Conservation (phyloP, 2,329 filamentous ascomycete species). For the Metarhizium robertsii region DNA sequence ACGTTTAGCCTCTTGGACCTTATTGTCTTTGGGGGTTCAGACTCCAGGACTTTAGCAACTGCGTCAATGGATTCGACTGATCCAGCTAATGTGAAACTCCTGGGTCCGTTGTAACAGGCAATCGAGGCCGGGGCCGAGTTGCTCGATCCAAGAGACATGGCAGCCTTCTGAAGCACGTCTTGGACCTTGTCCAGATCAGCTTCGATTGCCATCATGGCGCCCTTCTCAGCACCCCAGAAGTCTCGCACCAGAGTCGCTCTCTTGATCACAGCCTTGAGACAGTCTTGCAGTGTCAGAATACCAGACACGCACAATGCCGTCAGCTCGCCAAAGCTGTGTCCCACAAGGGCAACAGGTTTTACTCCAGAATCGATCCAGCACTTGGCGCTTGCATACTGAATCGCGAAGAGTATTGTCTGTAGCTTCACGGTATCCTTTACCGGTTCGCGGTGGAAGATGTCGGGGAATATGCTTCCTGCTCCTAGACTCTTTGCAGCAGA, state of each 20-base stretch:
- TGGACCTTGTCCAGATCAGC: constrained; percentile 13
- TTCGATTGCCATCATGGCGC: constrained; percentile 30
- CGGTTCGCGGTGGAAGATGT: constrained; percentile 18
- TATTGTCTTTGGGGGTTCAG: constrained; percentile 5
- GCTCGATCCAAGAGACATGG: constrained; percentile 5
- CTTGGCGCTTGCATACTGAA: constrained; percentile 26
- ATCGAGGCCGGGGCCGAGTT: constrained; percentile 17
- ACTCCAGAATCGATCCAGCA: constrained; percentile 27
- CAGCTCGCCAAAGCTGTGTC: constrained; percentile 34
- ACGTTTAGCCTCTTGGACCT: constrained; percentile 30
- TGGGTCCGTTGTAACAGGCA: constrained; percentile 38
- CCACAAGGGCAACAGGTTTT: constrained; percentile 15
- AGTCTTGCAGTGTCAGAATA: constrained; percentile 19
- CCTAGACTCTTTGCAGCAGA: constrained; percentile 9
- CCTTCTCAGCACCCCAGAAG: constrained; percentile 24
- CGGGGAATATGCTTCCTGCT: constrained; percentile 17
- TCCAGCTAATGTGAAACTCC: constrained; percentile 33
- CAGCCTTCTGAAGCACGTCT: not conserved
- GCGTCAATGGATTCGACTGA: constrained; percentile 20
- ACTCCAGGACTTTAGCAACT: constrained; percentile 5
- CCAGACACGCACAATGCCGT: constrained; percentile 28
- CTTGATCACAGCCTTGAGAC: constrained; percentile 17
- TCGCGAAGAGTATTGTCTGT: constrained; percentile 29
- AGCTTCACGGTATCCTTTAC: constrained; percentile 19
- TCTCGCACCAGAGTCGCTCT: constrained; percentile 22